Conservation (phyloP, 805 yeast genomes). For the Ogataea allantospora region DNA sequence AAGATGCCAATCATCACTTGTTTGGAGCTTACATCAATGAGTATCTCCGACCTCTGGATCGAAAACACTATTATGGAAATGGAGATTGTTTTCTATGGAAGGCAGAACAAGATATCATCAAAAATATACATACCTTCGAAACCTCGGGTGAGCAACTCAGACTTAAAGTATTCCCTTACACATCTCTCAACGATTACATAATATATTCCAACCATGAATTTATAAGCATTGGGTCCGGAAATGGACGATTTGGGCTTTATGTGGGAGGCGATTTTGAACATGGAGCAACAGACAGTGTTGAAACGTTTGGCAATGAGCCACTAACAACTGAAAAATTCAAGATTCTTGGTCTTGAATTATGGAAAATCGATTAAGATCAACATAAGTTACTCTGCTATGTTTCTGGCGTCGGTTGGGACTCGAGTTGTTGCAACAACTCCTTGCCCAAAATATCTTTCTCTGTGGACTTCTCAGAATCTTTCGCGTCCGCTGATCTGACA, state of each 20-base stretch:
- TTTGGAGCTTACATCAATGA: slow-evolving; percentile 86
- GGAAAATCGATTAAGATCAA: slow-evolving; percentile 52
- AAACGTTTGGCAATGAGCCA: slow-evolving; percentile 88
- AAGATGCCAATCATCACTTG: slow-evolving; percentile 58
- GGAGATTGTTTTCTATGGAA: slow-evolving; percentile 96
- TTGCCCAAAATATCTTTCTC: slow-evolving; percentile 10
- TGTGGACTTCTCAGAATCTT: too few species aligned
- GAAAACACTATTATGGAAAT: slow-evolving; percentile 79
- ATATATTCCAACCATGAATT: slow-evolving; percentile 77
- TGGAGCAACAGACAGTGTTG: slow-evolving; percentile 78
- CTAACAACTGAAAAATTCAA: slow-evolving; percentile 61
- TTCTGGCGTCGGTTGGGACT: slow-evolving; percentile 5
- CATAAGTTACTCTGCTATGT: slow-evolving; percentile 1
- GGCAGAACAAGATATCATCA: slow-evolving; percentile 44
- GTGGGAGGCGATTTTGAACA: slow-evolving; percentile 67
- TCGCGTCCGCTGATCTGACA: slow-evolving; percentile 1
- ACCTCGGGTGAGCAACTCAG: slow-evolving; percentile 37
- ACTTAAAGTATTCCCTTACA: slow-evolving; percentile 80
- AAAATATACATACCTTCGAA: slow-evolving; percentile 22
- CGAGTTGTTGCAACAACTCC: slow-evolving; percentile 13
- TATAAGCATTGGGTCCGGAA: slow-evolving; percentile 86
- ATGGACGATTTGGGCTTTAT: slow-evolving; percentile 92
- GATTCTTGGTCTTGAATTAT: slow-evolving; percentile 76
- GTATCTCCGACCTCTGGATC: slow-evolving; percentile 65
- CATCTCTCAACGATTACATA: slow-evolving; percentile 83